These are phyloP conservation scores for Fomes fomentarius DNA, from an alignment of 1,284 basidiomycete genomes.

Conservation along the genomic window DNA sequence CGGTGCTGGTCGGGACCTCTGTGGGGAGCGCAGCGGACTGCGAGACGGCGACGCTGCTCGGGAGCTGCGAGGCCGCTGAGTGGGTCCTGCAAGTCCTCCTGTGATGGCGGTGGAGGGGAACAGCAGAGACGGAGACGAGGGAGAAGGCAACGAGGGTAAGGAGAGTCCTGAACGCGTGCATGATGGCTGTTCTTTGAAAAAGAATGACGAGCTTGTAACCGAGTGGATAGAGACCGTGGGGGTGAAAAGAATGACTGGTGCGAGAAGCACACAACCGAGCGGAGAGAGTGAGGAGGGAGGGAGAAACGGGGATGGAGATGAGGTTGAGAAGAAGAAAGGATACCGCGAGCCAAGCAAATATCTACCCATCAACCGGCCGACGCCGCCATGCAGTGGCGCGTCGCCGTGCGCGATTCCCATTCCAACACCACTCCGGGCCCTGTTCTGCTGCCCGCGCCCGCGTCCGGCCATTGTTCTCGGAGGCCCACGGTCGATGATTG, in stretches of 20 bases:
- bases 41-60: slow-evolving; percentile 4
- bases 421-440: not conserved
- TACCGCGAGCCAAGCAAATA: slow-evolving; percentile 2
- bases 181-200: slow-evolving; percentile 14
- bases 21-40: too few relatives aligned
- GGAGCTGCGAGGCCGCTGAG: not conserved
- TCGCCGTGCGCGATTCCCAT: not conserved
- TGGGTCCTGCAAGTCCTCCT: slow-evolving; percentile 17
- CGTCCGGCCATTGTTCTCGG: not conserved
- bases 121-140: slow-evolving; percentile 24
- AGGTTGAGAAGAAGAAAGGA: too few relatives aligned
- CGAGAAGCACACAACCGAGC: slow-evolving; percentile 16
- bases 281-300: slow-evolving; percentile 5
- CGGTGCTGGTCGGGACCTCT: not conserved
- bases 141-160: slow-evolving; percentile 26
- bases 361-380: slow-evolving; percentile 1
- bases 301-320: not conserved
- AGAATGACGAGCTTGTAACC: slow-evolving; percentile 13
- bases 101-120: slow-evolving; percentile 13
- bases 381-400: slow-evolving; percentile 1
- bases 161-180: slow-evolving; percentile 30
- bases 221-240: slow-evolving; percentile 20
- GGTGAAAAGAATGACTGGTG: slow-evolving; percentile 22
- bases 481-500: not conserved
- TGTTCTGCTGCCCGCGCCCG: not conserved